These are phyloP conservation scores for Exophiala viscosa DNA, from an alignment of 2,329 filamentous ascomycete species.

Conservation along the genomic window DNA sequence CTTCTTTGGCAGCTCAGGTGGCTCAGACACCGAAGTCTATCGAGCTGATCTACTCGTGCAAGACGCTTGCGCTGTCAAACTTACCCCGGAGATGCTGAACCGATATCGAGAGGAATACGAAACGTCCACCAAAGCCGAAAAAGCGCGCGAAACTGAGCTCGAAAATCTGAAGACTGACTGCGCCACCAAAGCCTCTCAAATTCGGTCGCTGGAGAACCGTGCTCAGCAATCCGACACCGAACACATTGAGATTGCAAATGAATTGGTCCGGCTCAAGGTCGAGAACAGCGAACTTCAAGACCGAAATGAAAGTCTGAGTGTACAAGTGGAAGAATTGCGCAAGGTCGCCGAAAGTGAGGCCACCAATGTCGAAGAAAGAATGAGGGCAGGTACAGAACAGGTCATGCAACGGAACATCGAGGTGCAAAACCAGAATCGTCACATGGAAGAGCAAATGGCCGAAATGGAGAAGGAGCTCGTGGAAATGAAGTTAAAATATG, in stretches of 20 bases:
- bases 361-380: slow-evolving; percentile 74
- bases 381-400: slow-evolving; percentile 81
- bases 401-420: slow-evolving; percentile 90
- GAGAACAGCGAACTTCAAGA: slow-evolving; percentile 87
- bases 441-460: slow-evolving; percentile 80
- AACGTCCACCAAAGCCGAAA: slow-evolving; percentile 77
- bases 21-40: slow-evolving; percentile 91
- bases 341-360: slow-evolving; percentile 87
- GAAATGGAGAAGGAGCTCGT: slow-evolving; percentile 93
- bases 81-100: slow-evolving; percentile 77
- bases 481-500: slow-evolving; percentile 89
- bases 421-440: slow-evolving; percentile 88
- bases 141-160: slow-evolving; percentile 76
- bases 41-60: slow-evolving; percentile 88
- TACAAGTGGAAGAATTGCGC: slow-evolving; percentile 80
- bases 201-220: slow-evolving; percentile 83
- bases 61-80: slow-evolving; percentile 83
- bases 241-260: slow-evolving; percentile 84
- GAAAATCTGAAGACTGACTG: slow-evolving; percentile 68
- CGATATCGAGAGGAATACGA: slow-evolving; percentile 86
- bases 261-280: slow-evolving; percentile 87
- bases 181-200: slow-evolving; percentile 63
- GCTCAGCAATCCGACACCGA: slow-evolving; percentile 85
- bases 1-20: slow-evolving; percentile 90
- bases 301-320: slow-evolving; percentile 80